Evolutionary conservation across 495 filamentous ascomycete species (phyloP), one percentile per base, ranked within the genome.

Genomic region (Cercophora scortea): DNA sequence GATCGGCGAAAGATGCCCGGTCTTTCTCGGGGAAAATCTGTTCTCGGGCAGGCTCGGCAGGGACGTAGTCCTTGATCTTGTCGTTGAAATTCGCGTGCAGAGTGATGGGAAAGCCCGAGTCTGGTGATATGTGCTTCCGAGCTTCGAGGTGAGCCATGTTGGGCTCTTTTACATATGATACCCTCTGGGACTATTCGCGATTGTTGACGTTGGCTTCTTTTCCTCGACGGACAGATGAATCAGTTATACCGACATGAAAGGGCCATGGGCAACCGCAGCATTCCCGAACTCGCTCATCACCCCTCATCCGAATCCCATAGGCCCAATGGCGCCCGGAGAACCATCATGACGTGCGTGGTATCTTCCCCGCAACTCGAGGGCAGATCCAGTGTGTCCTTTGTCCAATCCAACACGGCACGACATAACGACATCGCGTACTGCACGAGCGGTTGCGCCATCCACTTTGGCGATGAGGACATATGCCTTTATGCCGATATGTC

Each of bases 11-110:
- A 25, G 61, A 56, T 0, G 72, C 78, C 3, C 77, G 66, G 59
- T 80, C 78, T 38, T 64, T 73, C 6, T 70, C 65, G 15, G 76
- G 76, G 12, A 51, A 44, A 12, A 76, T 53, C 45, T 69, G 60
- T 38, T 73, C 60, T 32, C 70, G 71, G 49, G 65, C 32, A 1
- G 71, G 52, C 63, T 79, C 76, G 0, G 73, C 67, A 34, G 78
- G 76, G 8, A 69, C 55, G 60, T 75, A 68, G 25, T 62, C 50
- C 36, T 55, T 68, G 55, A 80, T 77, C 51, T 75, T 79, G 47
- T 77, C 76, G 9, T 83, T 85, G 55, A 86, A 77, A 57, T 85
- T 81, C 6, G 78, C 78, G 62, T 81, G 78, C 12, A 71, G 50
- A 6, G 66, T 62, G 17, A 67, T 62, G 33, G 66, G 64, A 33